A percentile compares a stretch with the other conserved stretches of the same genome.
phyloP scores from a whole-genome alignment of 2,329 filamentous ascomycete genomes.

The Beauveria rudraprayagi region DNA sequence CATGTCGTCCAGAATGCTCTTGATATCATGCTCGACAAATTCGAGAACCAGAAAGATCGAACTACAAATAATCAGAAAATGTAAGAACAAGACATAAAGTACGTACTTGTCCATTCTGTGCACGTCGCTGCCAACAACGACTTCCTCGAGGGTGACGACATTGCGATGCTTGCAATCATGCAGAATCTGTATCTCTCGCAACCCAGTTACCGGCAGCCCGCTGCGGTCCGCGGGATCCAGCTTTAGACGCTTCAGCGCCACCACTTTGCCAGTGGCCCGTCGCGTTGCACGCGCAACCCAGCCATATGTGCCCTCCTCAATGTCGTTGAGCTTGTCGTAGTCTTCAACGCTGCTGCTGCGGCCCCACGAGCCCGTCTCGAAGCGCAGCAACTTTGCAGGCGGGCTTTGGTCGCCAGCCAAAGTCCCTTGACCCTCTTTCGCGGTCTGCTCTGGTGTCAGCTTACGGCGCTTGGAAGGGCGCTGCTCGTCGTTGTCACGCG shows the following conservation, averaged over 20 bases:
- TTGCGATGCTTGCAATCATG: conserved; percentile 73
- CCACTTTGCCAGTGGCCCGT: conserved; percentile 64
- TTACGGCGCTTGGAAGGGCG: conserved; percentile 56
- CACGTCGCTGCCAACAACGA: conserved; percentile 65
- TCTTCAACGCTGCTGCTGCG: conserved; percentile 70
- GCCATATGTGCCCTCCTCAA: conserved; percentile 95
- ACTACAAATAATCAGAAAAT: conserved; percentile 32
- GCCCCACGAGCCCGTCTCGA: conserved; percentile 60
- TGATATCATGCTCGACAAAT: conserved; percentile 95
- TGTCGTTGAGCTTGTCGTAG: conserved; percentile 90
- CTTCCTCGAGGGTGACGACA: conserved; percentile 72
- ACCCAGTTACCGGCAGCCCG: conserved; percentile 82
- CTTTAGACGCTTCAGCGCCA: conserved; percentile 91
- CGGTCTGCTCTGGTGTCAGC: conserved; percentile 38
- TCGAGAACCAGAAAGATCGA: conserved; percentile 88
- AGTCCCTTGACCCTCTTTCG: conserved; percentile 16
- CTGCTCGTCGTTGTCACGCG: conserved; percentile 23
- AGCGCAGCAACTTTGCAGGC: conserved; percentile 56
- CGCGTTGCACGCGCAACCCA: conserved; percentile 83
- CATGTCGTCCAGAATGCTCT: conserved; percentile 89
- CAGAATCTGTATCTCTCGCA: conserved; percentile 89
- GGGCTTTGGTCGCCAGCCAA: conserved; percentile 15
- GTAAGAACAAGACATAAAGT: neutral
- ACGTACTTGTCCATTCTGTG: conserved; percentile 45
- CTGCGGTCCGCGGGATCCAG: conserved; percentile 65